Evolutionary conservation across 352 stramenopile genomes (phyloP).

Genomic region (Globisporangium perplexum): DNA sequence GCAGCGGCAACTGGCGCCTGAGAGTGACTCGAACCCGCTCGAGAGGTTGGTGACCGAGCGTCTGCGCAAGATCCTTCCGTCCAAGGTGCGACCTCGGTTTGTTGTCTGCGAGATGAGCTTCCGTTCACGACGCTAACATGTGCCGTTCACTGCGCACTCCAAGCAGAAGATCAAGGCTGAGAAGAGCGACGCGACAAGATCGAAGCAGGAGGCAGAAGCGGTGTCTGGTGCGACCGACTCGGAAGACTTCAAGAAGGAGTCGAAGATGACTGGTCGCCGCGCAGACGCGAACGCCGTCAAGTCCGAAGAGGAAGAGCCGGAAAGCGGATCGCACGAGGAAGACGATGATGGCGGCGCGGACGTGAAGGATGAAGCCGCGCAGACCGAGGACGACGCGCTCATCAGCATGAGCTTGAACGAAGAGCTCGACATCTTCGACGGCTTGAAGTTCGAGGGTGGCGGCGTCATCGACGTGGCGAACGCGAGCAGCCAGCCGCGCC

Average conservation of each 20-base stretch:
- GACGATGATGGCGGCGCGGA: constrained; percentile 5
- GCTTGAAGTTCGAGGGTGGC: constrained; percentile 81
- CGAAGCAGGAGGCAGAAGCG: constrained; percentile 16
- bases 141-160: background rate
- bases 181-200: background rate
- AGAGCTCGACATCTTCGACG: constrained; percentile 81
- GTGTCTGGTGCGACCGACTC: constrained; percentile 23
- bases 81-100: constrained; percentile 23
- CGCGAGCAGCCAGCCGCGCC: constrained; percentile 14
- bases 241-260: constrained; percentile 28
- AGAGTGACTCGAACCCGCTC: constrained; percentile 20
- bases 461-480: constrained; percentile 76
- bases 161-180: constrained; percentile 7
- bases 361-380: constrained; percentile 3
- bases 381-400: constrained; percentile 44
- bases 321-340: background rate
- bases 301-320: background rate
- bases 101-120: background rate
- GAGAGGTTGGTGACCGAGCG: constrained; percentile 38
- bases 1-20: constrained; percentile 24
- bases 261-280: constrained; percentile 5
- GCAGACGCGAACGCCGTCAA: background rate
- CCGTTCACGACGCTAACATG: too few relatives aligned
- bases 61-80: constrained; percentile 35
- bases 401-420: constrained; percentile 73